Evolutionary conservation across 345 rosid genomes (phyloP).

Genomic region (Moringa oleifera): DNA sequence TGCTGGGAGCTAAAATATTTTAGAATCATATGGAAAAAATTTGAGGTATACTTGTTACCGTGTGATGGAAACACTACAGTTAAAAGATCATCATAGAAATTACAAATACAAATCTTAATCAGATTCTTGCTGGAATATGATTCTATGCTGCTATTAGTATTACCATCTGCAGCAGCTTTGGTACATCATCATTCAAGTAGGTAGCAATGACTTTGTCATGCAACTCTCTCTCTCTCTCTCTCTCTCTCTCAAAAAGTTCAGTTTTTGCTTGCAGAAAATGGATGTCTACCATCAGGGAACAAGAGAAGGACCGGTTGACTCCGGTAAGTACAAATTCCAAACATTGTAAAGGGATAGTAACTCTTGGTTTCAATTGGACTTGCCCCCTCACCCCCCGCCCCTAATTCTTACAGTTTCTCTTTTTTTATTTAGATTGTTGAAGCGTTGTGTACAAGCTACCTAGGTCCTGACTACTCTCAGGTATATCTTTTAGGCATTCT

Average conservation of each 20-base stretch:
- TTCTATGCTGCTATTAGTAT: no score
- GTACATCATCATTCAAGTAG: no score
- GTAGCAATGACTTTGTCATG: no score
- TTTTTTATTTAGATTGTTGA: slow-evolving; percentile 63
- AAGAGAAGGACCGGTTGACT: slow-evolving; percentile 78
- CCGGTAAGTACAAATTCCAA: slow-evolving; percentile 54
- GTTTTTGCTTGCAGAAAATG: slow-evolving; percentile 63
- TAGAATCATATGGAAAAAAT: no score
- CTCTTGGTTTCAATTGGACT: slow-evolving; percentile 1
- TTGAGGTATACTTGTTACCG: no score
- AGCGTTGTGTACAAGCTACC: slow-evolving; percentile 62
- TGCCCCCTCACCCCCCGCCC: not conserved
- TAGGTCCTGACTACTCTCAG: slow-evolving; percentile 93
- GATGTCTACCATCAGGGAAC: slow-evolving; percentile 71
- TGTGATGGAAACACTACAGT: no score
- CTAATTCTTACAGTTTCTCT: slow-evolving; percentile 5
- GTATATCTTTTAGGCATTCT: slow-evolving; percentile 31
- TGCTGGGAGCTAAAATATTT: no score
- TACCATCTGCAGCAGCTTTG: no score
- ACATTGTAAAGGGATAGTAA: slow-evolving; percentile 2
- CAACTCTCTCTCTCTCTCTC: no score
- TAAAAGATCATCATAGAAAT: no score
- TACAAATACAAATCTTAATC: no score
- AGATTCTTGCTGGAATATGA: no score
- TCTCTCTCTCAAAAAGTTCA: not conserved